Evolutionary conservation across 345 rosid genomes (phyloP).

Genomic region (Turnera subulata): DNA sequence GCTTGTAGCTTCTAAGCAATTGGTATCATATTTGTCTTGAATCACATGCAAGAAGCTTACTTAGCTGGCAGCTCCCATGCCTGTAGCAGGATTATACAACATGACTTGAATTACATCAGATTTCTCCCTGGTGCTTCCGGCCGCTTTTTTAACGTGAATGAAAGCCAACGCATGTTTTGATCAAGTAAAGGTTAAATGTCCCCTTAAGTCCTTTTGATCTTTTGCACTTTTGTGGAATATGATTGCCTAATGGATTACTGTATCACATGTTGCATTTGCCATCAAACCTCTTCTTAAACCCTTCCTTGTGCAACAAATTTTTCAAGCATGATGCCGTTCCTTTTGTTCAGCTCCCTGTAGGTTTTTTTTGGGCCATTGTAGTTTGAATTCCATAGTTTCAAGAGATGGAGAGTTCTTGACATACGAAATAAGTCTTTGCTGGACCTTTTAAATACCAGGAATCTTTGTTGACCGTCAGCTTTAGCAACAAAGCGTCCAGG

Average conservation of each 20-base stretch:
- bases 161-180: not conserved
- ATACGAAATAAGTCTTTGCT: not conserved
- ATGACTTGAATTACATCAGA: no score
- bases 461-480: conserved; percentile 72
- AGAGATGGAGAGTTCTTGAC: not conserved
- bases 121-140: no score
- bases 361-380: no score
- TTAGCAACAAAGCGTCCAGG: conserved; percentile 85
- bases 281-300: not conserved
- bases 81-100: no score
- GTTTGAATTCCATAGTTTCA: no score
- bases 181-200: not conserved
- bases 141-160: not conserved
- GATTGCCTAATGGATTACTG: not conserved
- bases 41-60: no score
- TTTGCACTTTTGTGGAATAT: not conserved
- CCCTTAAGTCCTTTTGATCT: not conserved
- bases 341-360: not conserved
- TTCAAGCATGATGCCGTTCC: not conserved
- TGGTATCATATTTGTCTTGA: no score
- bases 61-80: no score
- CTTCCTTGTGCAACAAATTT: not conserved
- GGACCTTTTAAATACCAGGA: conserved; percentile 47
- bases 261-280: conserved; percentile 3
- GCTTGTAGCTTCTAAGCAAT: no score